Evolutionary conservation across 1,284 basidiomycete species (phyloP).

Genomic region (Ustilago curta): DNA sequence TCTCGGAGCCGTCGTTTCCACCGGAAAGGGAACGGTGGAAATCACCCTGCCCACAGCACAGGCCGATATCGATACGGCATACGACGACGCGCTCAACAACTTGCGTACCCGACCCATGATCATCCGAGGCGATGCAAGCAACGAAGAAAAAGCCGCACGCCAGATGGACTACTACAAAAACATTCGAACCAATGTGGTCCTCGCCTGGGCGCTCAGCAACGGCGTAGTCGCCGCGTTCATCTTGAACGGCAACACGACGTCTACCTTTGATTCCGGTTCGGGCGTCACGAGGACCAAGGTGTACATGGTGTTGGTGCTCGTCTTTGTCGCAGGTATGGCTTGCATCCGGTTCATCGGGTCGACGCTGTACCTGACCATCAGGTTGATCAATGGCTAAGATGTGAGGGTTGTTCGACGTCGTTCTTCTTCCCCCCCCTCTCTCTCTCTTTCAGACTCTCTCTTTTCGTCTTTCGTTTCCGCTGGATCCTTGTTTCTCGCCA

Average conservation of each 20-base stretch:
- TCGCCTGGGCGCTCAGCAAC: conserved; percentile 87
- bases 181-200: conserved; percentile 88
- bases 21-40: conserved; percentile 75
- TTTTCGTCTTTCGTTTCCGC: not conserved
- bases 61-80: conserved; percentile 87
- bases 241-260: conserved; percentile 48
- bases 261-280: conserved; percentile 47
- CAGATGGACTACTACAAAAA: conserved; percentile 73
- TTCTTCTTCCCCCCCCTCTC: no score
- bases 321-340: conserved; percentile 65
- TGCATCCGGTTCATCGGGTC: conserved; percentile 63
- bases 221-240: conserved; percentile 65
- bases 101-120: conserved; percentile 76
- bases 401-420: not conserved
- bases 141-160: conserved; percentile 61
- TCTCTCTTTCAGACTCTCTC: not conserved
- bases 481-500: not conserved
- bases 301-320: conserved; percentile 65
- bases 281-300: conserved; percentile 61
- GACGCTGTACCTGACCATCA: conserved; percentile 59
- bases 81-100: conserved; percentile 87
- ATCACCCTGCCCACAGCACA: conserved; percentile 87
- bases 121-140: conserved; percentile 63
- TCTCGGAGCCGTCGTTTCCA: conserved; percentile 65
- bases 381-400: conserved; percentile 48